A percentile compares a stretch with the other conserved stretches of the same genome.
These are phyloP conservation scores for Rubia occidens DNA, from an alignment of 305 asterid species.

Conservation along the genomic window DNA sequence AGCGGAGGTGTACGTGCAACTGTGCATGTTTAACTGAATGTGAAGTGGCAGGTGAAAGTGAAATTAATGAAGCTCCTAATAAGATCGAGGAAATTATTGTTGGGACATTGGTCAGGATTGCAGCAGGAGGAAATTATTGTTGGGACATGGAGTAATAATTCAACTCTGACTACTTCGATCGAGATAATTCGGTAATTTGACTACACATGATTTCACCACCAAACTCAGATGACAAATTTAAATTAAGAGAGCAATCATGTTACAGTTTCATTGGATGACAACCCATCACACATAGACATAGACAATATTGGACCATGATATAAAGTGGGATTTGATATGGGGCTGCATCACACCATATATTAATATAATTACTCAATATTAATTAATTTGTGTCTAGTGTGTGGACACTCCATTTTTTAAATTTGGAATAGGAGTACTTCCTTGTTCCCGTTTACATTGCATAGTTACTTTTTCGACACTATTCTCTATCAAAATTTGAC, in stretches of 20 bases:
- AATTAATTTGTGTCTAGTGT: neutral
- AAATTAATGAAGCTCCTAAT: too few species aligned
- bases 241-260: slow-evolving; percentile 10
- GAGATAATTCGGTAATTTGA: neutral
- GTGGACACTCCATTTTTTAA: too few species aligned
- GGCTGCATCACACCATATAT: slow-evolving; percentile 15
- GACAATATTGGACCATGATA: slow-evolving; percentile 21
- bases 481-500: too few species aligned
- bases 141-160: neutral
- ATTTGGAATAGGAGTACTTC: too few species aligned
- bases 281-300: slow-evolving; percentile 16
- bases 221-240: neutral
- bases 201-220: slow-evolving; percentile 5
- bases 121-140: neutral
- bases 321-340: slow-evolving; percentile 18
- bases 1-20: neutral
- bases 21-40: neutral
- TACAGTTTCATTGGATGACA: slow-evolving; percentile 30
- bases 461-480: too few species aligned
- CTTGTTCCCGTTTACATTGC: too few species aligned
- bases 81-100: neutral
- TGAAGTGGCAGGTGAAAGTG: neutral
- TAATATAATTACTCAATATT: slow-evolving; percentile 7
- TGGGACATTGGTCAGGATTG: too few species aligned
- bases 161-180: neutral